Evolutionary conservation across 805 yeast species (phyloP), one percentile per base, ranked within the genome.

Genomic region (Starmerella vaccinii): DNA sequence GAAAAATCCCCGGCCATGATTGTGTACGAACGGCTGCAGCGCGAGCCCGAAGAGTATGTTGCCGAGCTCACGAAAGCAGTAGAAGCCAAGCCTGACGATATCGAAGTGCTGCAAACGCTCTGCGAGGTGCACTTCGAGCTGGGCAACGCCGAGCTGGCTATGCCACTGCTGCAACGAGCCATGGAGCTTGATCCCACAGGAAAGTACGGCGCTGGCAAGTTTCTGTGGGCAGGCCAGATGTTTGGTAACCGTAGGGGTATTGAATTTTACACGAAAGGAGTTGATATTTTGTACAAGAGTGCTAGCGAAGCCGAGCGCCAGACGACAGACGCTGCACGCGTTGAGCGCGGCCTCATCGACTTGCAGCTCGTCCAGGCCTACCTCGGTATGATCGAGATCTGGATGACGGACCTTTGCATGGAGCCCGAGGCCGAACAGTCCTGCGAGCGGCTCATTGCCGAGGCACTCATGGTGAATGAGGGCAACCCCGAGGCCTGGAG

Each of bases 391-490:
- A 84, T 92, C 61, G 98, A 90, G 56, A 61, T 63, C 45, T 89
- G 95, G 95, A 86, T 88, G 97, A 90, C 97, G 1, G 97, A 90
- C 70, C 71, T 89, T 56, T 89, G 97, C 70, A 87, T 89, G 95
- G 95, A 86, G 61, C 79, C 79, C 2, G 80, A 82, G 57, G 97
- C 97, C 2, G 97, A 92, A 67, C 21, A 65, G 8, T 75, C 78
- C 64, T 92, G 97, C 68, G 84, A 88, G 59, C 72, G 72, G 49
- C 71, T 85, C 57, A 81, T 89, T 49, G 66, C 75, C 10, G 76
- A 76, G 57, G 79, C 94, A 1, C 66, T 86, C 61, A 67, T 76
- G 47, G 66, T 84, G 30, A 70, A 71, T 21, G 61, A 63, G 3
- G 59, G 65, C 29, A 80, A 84, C 51, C 84, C 95, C 1, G 97